Evolutionary conservation across 2,329 filamentous ascomycete genomes (phyloP), one percentile per base, ranked within the genome.

Genomic region (Whalleya microplaca): DNA sequence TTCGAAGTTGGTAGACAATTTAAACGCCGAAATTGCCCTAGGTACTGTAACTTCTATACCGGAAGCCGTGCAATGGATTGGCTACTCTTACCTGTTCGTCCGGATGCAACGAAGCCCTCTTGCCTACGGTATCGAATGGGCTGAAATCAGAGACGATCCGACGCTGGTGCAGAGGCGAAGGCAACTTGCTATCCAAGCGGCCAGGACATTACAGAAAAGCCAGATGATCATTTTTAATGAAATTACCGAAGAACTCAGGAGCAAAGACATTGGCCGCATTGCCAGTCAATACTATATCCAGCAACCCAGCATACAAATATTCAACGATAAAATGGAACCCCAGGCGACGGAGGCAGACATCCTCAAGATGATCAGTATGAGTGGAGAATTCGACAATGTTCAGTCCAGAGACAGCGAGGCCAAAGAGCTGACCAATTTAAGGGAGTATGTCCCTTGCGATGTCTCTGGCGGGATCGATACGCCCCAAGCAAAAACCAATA

Each of bases 171-270:
- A 95, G 69, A 84, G 94, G 64, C 86, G 95, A 49, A 86, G 93
- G 2, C 88, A 95, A 63, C 80, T 99, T 50, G 89, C 95, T 51
- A 92, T 96, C 44, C 88, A 96, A 66, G 95, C 95, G 21, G 95
- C 95, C 0, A 83, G 88, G 43, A 90, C 91, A 4, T 78, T 99
- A 43, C 93, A 97, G 69, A 84, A 93, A 69, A 96, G 91, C 65
- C 95, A 99, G 75, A 99, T 99, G 96, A 95, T 99, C 68, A 95
- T 99, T 54, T 99, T 94, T 79, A 97, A 99, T 64, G 95, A 98
- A 69, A 85, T 81, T 18, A 99, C 94, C 0, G 94, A 97, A 65
- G 94, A 97, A 67, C 84, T 99, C 8, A 87, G 92, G 56, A 90
- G 92, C 58, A 99, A 99, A 72, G 94, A 99, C 67, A 89, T 98